phyloP scores from a whole-genome alignment of 176 grass and related monocot genomes.

The Pontederia crassipes region DNA sequence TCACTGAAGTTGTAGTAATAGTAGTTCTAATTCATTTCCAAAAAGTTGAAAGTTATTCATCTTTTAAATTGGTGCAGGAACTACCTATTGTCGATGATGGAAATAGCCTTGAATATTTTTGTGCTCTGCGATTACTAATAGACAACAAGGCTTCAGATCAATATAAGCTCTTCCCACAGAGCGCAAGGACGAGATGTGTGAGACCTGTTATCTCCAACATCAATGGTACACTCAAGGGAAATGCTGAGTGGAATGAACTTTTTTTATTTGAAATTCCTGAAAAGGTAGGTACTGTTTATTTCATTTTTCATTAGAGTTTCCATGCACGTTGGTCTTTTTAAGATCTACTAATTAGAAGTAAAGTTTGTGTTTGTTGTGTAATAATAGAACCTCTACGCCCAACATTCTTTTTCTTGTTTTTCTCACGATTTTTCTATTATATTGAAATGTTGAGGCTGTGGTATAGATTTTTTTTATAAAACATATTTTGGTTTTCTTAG shows the following conservation, averaged over 20 bases:
- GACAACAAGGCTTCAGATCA: conserved; percentile 73
- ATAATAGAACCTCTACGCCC: neutral
- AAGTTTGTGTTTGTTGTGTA: too few species aligned
- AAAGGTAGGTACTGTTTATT: conserved; percentile 28
- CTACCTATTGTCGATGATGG: conserved; percentile 86
- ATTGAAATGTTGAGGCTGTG: too few species aligned
- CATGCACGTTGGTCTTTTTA: neutral
- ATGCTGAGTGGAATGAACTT: conserved; percentile 93
- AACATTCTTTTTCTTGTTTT: neutral
- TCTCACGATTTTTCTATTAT: conserved; percentile 2
- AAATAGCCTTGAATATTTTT: conserved; percentile 85
- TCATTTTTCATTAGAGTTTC: neutral
- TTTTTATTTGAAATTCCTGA: conserved; percentile 99
- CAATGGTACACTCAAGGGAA: conserved; percentile 23
- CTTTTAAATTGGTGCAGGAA: conserved; percentile 37
- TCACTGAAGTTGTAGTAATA: conserved; percentile 9
- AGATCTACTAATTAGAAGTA: neutral
- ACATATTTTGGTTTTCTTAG: neutral
- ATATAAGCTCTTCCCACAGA: conserved; percentile 90
- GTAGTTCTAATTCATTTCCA: neutral
- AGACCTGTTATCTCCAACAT: conserved; percentile 41
- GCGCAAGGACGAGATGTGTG: conserved; percentile 96
- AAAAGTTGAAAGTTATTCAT: neutral
- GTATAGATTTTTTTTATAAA: too few species aligned
- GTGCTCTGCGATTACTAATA: conserved; percentile 80